Evolutionary conservation across 768 basidiomycete genomes (phyloP).

Genomic region (Kwoniella mangroviensis): DNA sequence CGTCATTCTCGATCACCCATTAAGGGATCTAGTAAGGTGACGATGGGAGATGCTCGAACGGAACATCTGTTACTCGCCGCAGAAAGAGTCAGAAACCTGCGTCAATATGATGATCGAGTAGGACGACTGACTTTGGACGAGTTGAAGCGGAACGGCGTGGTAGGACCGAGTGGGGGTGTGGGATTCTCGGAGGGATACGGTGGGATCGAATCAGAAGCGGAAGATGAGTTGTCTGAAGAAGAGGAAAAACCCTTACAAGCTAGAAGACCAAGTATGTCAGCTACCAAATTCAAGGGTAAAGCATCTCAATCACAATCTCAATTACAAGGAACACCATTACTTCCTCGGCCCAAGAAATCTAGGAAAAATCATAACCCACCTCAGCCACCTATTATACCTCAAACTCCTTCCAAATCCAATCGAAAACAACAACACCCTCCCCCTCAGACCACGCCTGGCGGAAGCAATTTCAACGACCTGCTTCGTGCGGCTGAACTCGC

Average conservation of each 20-base stretch:
- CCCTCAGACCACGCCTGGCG: constrained; percentile 48
- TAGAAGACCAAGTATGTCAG: constrained; percentile 21
- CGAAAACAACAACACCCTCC: constrained; percentile 13
- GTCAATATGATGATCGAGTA: constrained; percentile 27
- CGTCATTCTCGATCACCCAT: constrained; percentile 26
- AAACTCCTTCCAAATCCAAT: constrained; percentile 32
- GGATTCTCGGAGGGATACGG: constrained; percentile 53
- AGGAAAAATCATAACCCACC: constrained; percentile 30
- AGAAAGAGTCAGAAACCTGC: constrained; percentile 38
- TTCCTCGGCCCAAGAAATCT: constrained; percentile 32
- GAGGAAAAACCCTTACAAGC: constrained; percentile 31
- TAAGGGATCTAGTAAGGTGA: constrained; percentile 20
- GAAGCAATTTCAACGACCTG: constrained; percentile 49
- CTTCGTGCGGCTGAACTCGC: constrained; percentile 52
- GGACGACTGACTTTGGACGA: constrained; percentile 49
- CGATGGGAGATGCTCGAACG: constrained; percentile 52
- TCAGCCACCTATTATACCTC: constrained; percentile 9
- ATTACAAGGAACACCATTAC: constrained; percentile 27
- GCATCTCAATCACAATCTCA: neutral
- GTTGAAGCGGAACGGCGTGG: constrained; percentile 40
- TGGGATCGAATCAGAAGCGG: constrained; percentile 34
- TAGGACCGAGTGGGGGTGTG: constrained; percentile 53
- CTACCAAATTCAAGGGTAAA: constrained; percentile 30
- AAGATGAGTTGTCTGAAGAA: constrained; percentile 31
- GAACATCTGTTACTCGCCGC: constrained; percentile 53